A percentile compares a stretch with the other conserved stretches of the same genome.
These are phyloP conservation scores for Protomyces lactucae-debilis DNA, from an alignment of 1,139 yeast species.

Conservation along the genomic window DNA sequence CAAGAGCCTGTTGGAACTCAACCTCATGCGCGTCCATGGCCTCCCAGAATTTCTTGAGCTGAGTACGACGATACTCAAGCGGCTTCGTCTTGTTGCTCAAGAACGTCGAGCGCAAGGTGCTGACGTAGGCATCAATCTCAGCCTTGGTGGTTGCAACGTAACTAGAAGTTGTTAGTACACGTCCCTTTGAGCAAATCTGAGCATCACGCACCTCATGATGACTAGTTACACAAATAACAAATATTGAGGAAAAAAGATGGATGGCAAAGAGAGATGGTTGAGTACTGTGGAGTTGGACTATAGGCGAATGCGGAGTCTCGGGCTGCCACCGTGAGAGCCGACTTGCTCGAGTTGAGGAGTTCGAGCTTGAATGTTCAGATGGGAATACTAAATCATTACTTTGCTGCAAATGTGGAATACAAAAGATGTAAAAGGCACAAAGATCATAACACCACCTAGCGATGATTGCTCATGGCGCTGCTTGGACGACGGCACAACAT, in stretches of 20 bases:
- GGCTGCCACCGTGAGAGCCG: too few relatives aligned
- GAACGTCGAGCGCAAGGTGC: constrained; percentile 39
- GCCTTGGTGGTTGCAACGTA: constrained; percentile 8
- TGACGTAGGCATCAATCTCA: constrained; percentile 11
- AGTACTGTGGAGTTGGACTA: too few relatives aligned
- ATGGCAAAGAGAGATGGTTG: too few relatives aligned
- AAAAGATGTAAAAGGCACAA: neutral
- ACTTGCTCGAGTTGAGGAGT: neutral
- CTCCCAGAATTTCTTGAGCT: constrained; percentile 63
- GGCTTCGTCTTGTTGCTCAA: constrained; percentile 50
- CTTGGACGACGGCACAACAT: constrained; percentile 13
- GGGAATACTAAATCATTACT: neutral
- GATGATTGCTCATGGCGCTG: constrained; percentile 10
- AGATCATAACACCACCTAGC: neutral
- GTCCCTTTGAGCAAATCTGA: neutral
- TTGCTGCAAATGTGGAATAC: neutral
- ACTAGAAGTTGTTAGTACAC: neutral
- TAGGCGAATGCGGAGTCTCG: too few relatives aligned
- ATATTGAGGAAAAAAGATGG: too few relatives aligned
- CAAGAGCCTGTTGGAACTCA: constrained; percentile 54
- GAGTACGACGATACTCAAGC: constrained; percentile 55
- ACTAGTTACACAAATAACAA: too few relatives aligned
- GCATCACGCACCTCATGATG: neutral
- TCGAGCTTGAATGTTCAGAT: neutral
- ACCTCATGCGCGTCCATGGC: constrained; percentile 59